Conservation (phyloP, 2,329 filamentous ascomycete species). For the Aureobasidium sp. region DNA sequence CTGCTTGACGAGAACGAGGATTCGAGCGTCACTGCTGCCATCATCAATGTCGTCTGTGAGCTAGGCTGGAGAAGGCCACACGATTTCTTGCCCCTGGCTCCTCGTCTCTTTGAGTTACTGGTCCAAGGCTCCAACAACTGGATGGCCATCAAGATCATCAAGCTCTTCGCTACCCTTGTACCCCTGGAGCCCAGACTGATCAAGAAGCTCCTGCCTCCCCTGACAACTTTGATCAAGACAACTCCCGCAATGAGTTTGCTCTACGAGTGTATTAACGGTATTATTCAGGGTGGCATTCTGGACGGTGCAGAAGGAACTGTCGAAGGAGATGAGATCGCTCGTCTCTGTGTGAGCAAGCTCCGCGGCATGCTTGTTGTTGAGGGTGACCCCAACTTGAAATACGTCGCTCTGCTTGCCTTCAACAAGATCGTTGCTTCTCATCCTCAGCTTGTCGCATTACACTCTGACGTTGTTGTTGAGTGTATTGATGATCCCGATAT, state of each 20-base stretch:
- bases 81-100: conserved; percentile 87
- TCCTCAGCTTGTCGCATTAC: conserved; percentile 76
- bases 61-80: conserved; percentile 87
- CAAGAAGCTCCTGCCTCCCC: conserved; percentile 79
- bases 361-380: conserved; percentile 90
- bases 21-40: conserved; percentile 85
- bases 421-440: conserved; percentile 90
- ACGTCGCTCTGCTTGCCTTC: conserved; percentile 89
- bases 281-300: conserved; percentile 92
- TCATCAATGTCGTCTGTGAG: conserved; percentile 95
- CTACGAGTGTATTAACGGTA: conserved; percentile 97
- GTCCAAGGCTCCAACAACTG: conserved; percentile 94
- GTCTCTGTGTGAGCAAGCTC: conserved; percentile 84
- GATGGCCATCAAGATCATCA: conserved; percentile 99
- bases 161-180: conserved; percentile 90
- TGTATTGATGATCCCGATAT: conserved; percentile 96
- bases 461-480: conserved; percentile 92
- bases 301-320: conserved; percentile 69
- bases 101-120: conserved; percentile 81
- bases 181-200: conserved; percentile 86
- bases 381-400: conserved; percentile 94
- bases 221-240: conserved; percentile 88
- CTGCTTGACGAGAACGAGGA: conserved; percentile 86
- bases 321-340: conserved; percentile 85
- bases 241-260: conserved; percentile 96